Evolutionary conservation across 148 eudicot species (phyloP), one percentile per base, ranked within the genome.

Genomic region (Limonium bicolor): DNA sequence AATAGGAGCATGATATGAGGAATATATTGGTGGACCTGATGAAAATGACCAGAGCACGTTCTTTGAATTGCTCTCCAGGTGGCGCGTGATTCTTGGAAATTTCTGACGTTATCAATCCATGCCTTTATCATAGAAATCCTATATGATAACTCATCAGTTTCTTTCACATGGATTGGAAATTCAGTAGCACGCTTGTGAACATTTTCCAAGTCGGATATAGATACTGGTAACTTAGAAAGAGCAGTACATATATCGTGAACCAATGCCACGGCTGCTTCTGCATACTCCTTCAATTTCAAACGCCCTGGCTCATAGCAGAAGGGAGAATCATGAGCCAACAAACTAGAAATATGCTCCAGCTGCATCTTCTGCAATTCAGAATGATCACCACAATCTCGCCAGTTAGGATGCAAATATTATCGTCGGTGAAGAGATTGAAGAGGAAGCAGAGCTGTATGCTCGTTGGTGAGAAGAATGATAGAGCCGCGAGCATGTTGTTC

Each of bases 21-120:
- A 65, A 65, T 87, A 79, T 51, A 87, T 76, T 20, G 79, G 69
- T 20, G 76, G 61, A 31, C 96, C 96, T 39, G 96, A 76, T 35
- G 80, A 45, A 59, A 76, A 82, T 50, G 96, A 87, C 96, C 96
- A 87, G 12, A 76, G 46, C 34, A 69, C 61, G 62, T 77, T 77
- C 64, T 65, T 55, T 32, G 86, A 65, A 53, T 72, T 70, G 46
- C 56, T 68, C 35, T 82, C 82, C 37, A 87, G n/a, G n/a, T n/a
- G n/a, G n/a, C n/a, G n/a, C n/a, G n/a, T n/a, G n/a, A n/a, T n/a
- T n/a, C n/a, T n/a, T n/a, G n/a, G n/a, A n/a, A n/a, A n/a, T n/a
- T n/a, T n/a, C n/a, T n/a, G n/a, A n/a, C n/a, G n/a, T n/a, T n/a
- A n/a, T n/a, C n/a, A n/a, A n/a, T n/a, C n/a, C n/a, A n/a, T 65